Percentiles rank a stretch among this genome's conserved stretches.
phyloP scores from a whole-genome alignment of 1,139 yeast species.

The Saccharomyces pastorianus region DNA sequence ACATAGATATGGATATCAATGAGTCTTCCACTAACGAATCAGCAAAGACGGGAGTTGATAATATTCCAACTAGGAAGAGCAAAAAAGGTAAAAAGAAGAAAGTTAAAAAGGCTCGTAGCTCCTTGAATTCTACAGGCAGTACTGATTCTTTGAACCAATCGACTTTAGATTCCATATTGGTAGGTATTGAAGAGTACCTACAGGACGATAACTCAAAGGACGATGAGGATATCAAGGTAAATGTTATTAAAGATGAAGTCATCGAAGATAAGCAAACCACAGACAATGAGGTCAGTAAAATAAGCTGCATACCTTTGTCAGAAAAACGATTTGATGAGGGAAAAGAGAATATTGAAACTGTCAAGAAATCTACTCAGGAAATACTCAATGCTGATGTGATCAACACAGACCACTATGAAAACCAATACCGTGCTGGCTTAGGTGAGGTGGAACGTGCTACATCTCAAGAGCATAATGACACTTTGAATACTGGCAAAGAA shows the following conservation, averaged over 20 bases:
- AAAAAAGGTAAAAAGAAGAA: conserved; percentile 3
- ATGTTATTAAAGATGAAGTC: neutral
- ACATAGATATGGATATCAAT: neutral
- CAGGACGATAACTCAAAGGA: conserved; percentile 3
- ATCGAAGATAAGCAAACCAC: neutral
- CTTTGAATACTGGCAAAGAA: neutral
- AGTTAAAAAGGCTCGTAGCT: conserved; percentile 3
- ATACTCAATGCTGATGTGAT: neutral
- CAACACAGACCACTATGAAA: neutral
- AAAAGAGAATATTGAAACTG: neutral
- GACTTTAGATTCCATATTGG: conserved; percentile 10
- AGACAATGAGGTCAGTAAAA: no score
- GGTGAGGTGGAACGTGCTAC: neutral
- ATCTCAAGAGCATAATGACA: neutral
- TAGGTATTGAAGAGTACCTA: conserved; percentile 13
- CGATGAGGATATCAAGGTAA: conserved; percentile 1
- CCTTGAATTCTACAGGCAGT: neutral
- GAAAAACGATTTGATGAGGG: neutral
- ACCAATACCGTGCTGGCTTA: neutral
- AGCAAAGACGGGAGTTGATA: neutral
- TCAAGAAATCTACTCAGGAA: neutral
- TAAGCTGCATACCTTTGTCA: no score
- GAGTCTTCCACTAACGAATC: neutral
- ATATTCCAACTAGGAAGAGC: neutral
- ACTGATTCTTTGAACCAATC: neutral